Conservation (phyloP, 768 basidiomycete species). For the Mycena latifolia region DNA sequence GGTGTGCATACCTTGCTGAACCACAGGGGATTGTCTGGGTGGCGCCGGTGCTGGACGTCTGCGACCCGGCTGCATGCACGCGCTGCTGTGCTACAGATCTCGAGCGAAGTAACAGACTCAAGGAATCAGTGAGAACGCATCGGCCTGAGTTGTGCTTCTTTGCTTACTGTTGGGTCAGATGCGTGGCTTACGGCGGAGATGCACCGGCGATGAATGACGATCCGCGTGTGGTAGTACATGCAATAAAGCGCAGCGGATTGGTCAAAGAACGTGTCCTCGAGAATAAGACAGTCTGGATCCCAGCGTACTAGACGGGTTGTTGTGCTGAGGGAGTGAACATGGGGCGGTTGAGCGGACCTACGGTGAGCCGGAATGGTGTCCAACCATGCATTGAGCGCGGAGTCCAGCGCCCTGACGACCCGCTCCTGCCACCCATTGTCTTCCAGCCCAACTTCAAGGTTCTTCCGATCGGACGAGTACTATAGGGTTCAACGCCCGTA, state of each 20-base stretch:
- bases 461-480: constrained; percentile 77
- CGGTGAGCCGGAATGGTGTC: constrained; percentile 26
- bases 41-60: constrained; percentile 55
- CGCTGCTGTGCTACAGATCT: constrained; percentile 76
- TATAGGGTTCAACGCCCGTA: too few relatives aligned
- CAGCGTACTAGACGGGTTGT: too few relatives aligned
- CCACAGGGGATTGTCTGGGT: constrained; percentile 31
- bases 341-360: background rate
- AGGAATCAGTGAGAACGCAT: too few relatives aligned
- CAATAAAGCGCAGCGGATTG: too few relatives aligned
- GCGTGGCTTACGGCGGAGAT: too few relatives aligned
- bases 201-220: too few relatives aligned
- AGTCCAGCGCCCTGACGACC: constrained; percentile 82
- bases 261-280: background rate
- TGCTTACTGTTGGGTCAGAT: too few relatives aligned
- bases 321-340: too few relatives aligned
- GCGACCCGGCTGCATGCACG: constrained; percentile 70
- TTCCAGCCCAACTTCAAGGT: constrained; percentile 45
- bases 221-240: too few relatives aligned
- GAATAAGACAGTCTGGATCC: background rate
- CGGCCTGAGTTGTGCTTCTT: too few relatives aligned
- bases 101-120: constrained; percentile 65
- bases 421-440: constrained; percentile 64
- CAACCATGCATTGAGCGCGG: constrained; percentile 55
- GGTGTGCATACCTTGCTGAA: constrained; percentile 30